Evolutionary conservation across 768 basidiomycete species (phyloP), one percentile per base, ranked within the genome.

Genomic region (Mycena chlorophos): DNA sequence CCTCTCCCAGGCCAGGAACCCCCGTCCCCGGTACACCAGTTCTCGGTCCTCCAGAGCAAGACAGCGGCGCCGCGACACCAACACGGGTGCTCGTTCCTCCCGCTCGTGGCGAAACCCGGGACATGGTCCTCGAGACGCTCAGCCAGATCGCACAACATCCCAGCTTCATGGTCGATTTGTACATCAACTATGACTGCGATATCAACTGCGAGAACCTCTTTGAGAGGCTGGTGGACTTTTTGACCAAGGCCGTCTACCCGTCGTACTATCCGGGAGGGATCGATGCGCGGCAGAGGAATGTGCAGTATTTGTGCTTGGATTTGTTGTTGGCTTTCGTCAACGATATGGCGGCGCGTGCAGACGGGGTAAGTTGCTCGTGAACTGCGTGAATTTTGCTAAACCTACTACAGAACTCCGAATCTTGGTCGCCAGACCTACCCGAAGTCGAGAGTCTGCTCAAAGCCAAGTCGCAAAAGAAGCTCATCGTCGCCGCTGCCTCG

Each of bases 111-210:
- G 92, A 94, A 71, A 91, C 88, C 8, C 83, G 94, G 22, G 91
- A 96, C 65, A 74, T 98, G 53, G 86, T 98, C 65, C 75, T 99
- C 55, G 96, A 98, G 70, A 89, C 89, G 4, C 74, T 98, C 23
- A 82, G 81, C 51, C 88, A 91, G 51, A 82, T 95, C 40, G 87
- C 91, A 16, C 79, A 88, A 2, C 85, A 89, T 63, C 84, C 91
- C 2, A 91, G 87, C 66, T 95, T 96, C 75, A 93, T 97, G 89
- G 91, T 96, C 43, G 94, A 98, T 65, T 76, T 97, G 14, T 99
- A 93, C 75, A 81, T 86, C 52, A 99, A 98, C 69, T 99, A 98
- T 70, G 97, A 99, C 68, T 98, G 94, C 66, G 94, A 97, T 65
- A 85, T 89, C 61, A 96, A 98, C 66, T 94, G 92, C 69, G 97